Evolutionary conservation across 2,329 filamentous ascomycete genomes (phyloP), one percentile per base, ranked within the genome.

Genomic region (Amauroascus verrucosus): DNA sequence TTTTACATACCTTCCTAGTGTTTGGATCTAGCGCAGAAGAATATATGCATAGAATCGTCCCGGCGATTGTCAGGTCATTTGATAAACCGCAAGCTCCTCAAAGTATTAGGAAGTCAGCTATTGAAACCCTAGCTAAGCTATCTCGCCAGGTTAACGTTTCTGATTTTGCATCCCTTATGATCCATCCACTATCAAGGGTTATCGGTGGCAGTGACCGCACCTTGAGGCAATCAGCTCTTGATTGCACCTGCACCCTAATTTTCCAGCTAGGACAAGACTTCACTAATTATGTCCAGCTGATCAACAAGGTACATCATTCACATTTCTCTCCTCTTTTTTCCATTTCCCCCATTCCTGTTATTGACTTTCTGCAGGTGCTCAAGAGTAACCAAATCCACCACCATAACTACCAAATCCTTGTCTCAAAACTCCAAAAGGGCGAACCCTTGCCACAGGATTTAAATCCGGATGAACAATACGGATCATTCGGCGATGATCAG

Each of bases 11-110:
- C 0, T 95, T 99, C 68, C 74, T 98, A 26, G 87, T 98, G 0
- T 98, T 98, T 66, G 94, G 94, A 1, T 85, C 90, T 0, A 97
- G 90, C 64, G 87, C 86, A 9, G 93, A 98, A 67, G 93, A 98
- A 67, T 98, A 98, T 68, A 98, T 98, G 93, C 93, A 98, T 67
- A 77, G 98, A 50, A 97, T 99, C 60, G 88, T 98, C 49, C 93
- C 93, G 0, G 88, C 95, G 33, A 89, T 98, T 63, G 90, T 98
- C 7, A 83, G 86, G 43, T 86, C 95, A 47, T 97, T 98, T 64
- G 91, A 98, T 67, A 94, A 88, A 64, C 81, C 85, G 30, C 83
- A 85, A 9, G 87, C 94, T 58, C 88, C 89, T 6, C 75, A 80
- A 1, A 84, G 84, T 55, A 81, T 96, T 46, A 81, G 88, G 51